Evolutionary conservation across 441 rosid genomes (phyloP), one percentile per base, ranked within the genome.

Genomic region (Dalechampia spathulata): DNA sequence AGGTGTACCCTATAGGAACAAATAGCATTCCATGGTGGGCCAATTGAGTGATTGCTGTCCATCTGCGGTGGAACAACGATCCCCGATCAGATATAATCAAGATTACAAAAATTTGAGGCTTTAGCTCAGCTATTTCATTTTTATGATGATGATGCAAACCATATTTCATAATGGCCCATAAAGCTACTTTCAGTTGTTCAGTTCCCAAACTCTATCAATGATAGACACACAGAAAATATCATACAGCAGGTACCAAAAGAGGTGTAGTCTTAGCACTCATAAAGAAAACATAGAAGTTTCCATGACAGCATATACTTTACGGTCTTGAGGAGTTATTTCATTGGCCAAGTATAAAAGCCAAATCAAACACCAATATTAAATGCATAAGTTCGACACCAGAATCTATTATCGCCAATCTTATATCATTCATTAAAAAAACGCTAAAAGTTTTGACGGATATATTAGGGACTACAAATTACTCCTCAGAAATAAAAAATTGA

Each of bases 1-100:
- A 92, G 34, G 99, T 92, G 79, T 92, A 92, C 3, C 96, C 99
- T 39, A 92, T 79, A 0, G 99, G 99, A 42, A 93, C 99, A 44
- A 81, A 89, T 22, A 93, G 70, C 99, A 93, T 93, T 55, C 97
- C 97, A 25, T 89, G 99, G 81, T 93, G 99, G 38, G 87, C 90
- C 20, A 93, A 70, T 62, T 93, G 99, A 42, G 96, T 88, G 58
- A 92, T 88, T 30, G 96, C 95, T 11, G 95, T 91, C 98, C 98
- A 91, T 49, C 98, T 91, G 82, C 71, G 42, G 30, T 25, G 39
- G 28, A 19, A 39, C 44, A 36, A 5, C 13, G 36, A 57, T 3
- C 26, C 32, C 28, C 30, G 21, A 20, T 11, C 27, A 47, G 39
- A 36, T 34, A 26, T 22, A 45, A 2, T 39, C 19, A 2, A 28